These are phyloP conservation scores for Helotiales sp. DNA, from an alignment of 2,329 filamentous ascomycete species.

Conservation along the genomic window DNA sequence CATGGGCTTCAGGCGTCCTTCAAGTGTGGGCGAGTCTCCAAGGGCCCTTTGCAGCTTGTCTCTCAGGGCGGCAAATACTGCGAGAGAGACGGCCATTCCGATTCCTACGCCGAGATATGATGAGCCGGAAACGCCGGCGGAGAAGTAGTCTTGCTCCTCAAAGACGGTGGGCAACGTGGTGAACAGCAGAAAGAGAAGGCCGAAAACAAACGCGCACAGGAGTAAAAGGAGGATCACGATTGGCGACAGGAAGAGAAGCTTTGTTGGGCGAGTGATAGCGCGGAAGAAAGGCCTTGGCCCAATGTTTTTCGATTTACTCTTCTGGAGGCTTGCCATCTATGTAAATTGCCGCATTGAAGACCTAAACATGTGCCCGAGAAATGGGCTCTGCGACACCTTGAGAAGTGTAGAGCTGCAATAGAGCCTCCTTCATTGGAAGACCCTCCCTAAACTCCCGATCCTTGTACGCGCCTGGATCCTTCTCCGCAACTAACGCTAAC, in stretches of 20 bases:
- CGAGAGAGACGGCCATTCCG: constrained; percentile 38
- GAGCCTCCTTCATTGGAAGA: no score
- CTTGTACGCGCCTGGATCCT: constrained; percentile 31
- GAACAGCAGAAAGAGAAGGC: constrained; percentile 32
- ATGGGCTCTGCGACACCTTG: no score
- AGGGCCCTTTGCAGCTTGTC: constrained; percentile 24
- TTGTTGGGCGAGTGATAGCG: constrained; percentile 41
- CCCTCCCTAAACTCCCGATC: no score
- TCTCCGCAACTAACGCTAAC: constrained; percentile 48
- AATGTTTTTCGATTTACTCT: no score
- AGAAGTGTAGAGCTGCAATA: no score
- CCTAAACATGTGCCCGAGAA: no score
- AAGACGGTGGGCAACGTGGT: constrained; percentile 27
- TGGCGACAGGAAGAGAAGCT: constrained; percentile 44
- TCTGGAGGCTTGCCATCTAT: no score
- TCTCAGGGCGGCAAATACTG: constrained; percentile 23
- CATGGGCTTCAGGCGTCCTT: constrained; percentile 53
- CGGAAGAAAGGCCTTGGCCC: constrained; percentile 36
- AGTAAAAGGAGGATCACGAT: constrained; percentile 30
- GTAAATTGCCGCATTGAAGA: no score
- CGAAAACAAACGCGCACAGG: constrained; percentile 22
- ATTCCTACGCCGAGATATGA: constrained; percentile 48
- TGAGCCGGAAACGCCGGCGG: constrained; percentile 42
- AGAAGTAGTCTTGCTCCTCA: constrained; percentile 40
- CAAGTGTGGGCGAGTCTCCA: constrained; percentile 36